Percentiles rank a stretch among this genome's conserved stretches.
Evolutionary conservation across 139 green algal species (phyloP).

Genomic region (Micractinium conductrix): DNA sequence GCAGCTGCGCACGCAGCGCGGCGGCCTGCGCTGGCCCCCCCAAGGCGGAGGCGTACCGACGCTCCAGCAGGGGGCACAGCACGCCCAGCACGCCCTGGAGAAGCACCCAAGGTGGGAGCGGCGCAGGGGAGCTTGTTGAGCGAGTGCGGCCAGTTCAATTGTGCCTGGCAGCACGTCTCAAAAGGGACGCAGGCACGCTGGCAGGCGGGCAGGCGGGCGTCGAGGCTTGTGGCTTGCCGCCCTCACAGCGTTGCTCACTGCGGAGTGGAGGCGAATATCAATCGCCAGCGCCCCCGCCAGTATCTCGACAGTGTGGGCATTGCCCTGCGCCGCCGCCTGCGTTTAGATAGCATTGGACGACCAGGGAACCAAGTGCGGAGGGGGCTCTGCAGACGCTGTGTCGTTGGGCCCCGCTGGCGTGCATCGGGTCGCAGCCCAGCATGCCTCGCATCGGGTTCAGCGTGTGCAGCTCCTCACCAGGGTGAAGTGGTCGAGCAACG

Average conservation of each 20-base stretch:
- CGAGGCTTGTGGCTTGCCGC: too few species aligned
- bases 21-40: neutral
- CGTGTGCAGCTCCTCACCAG: neutral
- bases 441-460: too few species aligned
- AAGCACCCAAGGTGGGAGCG: neutral
- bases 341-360: neutral
- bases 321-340: constrained; percentile 10
- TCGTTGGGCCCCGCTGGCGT: neutral
- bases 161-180: neutral
- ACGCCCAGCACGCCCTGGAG: neutral
- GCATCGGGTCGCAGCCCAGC: too few species aligned
- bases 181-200: neutral
- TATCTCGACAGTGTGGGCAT: constrained; percentile 9
- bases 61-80: constrained; percentile 19
- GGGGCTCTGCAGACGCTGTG: neutral
- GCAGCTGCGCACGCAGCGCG: neutral
- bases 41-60: neutral
- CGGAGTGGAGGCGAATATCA: neutral
- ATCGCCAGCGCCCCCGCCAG: neutral
- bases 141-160: too few species aligned
- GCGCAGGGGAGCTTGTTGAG: neutral
- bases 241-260: too few species aligned
- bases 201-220: too few species aligned
- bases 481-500: neutral
- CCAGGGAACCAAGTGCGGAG: neutral